phyloP scores from a whole-genome alignment of 148 eudicot species.

The Nepenthes mirabilis region DNA sequence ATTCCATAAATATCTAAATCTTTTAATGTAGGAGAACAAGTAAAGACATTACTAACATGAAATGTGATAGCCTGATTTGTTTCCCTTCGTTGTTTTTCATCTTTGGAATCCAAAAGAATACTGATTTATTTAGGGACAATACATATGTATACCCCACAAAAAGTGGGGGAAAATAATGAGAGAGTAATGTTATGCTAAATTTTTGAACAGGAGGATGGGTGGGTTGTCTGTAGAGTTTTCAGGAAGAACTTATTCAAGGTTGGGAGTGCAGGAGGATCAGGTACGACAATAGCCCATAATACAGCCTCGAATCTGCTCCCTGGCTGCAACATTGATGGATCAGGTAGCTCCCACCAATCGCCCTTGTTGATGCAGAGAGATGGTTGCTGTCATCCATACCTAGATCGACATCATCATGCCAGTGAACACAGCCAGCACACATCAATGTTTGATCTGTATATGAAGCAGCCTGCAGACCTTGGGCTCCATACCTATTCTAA shows the following conservation, averaged over 20 bases:
- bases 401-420: constrained; percentile 15
- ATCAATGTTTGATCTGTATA: constrained; percentile 39
- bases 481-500: constrained; percentile 42
- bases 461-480: constrained; percentile 24
- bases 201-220: constrained; percentile 68
- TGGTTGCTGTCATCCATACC: constrained; percentile 21
- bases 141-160: no score
- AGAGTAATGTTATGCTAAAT: neutral
- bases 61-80: no score
- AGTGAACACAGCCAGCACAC: constrained; percentile 17
- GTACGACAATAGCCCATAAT: constrained; percentile 11
- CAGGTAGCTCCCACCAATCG: constrained; percentile 22
- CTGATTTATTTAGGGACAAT: no score
- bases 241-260: constrained; percentile 86
- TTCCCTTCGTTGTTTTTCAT: no score
- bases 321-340: constrained; percentile 12
- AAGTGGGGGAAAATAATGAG: no score
- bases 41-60: no score
- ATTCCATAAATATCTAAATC: no score
- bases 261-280: constrained; percentile 29
- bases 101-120: no score
- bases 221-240: constrained; percentile 92
- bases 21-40: no score
- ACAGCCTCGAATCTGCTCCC: constrained; percentile 27
- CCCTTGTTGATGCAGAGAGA: constrained; percentile 28